Evolutionary conservation across 768 basidiomycete species (phyloP).

Genomic region (Phallus indusiatus): DNA sequence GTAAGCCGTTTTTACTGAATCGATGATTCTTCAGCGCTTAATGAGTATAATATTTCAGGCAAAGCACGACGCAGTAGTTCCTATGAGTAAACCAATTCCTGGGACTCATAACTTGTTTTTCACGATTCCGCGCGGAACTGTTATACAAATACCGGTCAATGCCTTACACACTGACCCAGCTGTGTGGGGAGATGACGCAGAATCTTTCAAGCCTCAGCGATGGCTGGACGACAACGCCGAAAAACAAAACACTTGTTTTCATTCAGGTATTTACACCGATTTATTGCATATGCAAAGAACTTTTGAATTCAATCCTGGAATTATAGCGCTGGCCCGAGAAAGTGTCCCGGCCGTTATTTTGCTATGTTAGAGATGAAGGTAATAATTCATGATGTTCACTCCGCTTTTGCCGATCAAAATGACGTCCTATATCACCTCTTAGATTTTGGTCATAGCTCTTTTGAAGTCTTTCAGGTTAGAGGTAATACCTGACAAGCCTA

Average conservation of each 20-base stretch:
- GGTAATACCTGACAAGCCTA: constrained; percentile 31
- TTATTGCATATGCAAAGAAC: not conserved
- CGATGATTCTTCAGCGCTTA: not conserved
- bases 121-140: constrained; percentile 46
- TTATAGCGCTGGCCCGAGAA: constrained; percentile 36
- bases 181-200: constrained; percentile 53
- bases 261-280: constrained; percentile 35
- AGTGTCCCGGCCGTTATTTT: constrained; percentile 51
- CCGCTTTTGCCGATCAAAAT: constrained; percentile 15
- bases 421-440: not conserved
- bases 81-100: constrained; percentile 42
- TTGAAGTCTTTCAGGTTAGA: constrained; percentile 46
- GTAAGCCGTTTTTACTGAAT: constrained; percentile 12
- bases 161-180: constrained; percentile 44
- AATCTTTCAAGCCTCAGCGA: constrained; percentile 48
- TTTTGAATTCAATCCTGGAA: constrained; percentile 11
- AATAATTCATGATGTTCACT: constrained; percentile 7
- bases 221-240: constrained; percentile 43
- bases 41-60: constrained; percentile 17
- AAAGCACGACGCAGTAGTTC: constrained; percentile 40
- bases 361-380: constrained; percentile 55
- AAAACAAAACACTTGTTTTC: constrained; percentile 38
- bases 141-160: constrained; percentile 45
- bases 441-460: constrained; percentile 39
- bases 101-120: constrained; percentile 35